These are phyloP conservation scores for Podila horticola DNA, from an alignment of 192 early-diverging fungal species.

Conservation along the genomic window DNA sequence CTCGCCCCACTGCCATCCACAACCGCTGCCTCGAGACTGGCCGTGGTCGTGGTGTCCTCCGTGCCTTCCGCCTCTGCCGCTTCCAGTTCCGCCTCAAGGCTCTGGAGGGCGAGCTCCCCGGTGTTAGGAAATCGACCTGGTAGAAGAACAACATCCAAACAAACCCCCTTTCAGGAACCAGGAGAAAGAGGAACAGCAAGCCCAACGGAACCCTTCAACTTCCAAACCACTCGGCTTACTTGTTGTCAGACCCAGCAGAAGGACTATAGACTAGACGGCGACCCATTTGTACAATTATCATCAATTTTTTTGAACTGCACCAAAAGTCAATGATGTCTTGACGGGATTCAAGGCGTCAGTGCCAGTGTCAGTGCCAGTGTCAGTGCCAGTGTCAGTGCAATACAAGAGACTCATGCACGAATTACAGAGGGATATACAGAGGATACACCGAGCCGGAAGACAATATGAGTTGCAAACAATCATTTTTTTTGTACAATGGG, in stretches of 20 bases:
- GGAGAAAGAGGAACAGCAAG: background rate
- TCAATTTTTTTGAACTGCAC: no score
- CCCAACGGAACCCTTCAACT: background rate
- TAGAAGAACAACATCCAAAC: slow-evolving; percentile 46
- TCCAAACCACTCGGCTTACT: no score
- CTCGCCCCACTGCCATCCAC: slow-evolving; percentile 70
- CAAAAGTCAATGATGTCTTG: no score
- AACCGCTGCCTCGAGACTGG: slow-evolving; percentile 83
- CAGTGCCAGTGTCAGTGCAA: no score
- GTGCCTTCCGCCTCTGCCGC: slow-evolving; percentile 78
- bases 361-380: no score
- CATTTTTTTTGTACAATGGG: slow-evolving; percentile 3
- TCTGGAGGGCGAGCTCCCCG: slow-evolving; percentile 80
- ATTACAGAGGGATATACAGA: no score
- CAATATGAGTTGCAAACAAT: background rate
- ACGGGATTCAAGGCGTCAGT: no score
- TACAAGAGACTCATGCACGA: no score
- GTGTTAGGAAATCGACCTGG: slow-evolving; percentile 85
- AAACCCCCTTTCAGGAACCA: background rate
- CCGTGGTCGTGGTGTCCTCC: slow-evolving; percentile 78
- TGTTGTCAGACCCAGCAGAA: no score
- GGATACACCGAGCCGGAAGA: no score
- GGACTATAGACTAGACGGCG: no score
- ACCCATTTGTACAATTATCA: no score
- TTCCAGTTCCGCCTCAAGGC: slow-evolving; percentile 86